A percentile compares a stretch with the other conserved stretches of the same genome.
Evolutionary conservation across 257 asterid species (phyloP).

Genomic region (Nicotiana benthamiana): DNA sequence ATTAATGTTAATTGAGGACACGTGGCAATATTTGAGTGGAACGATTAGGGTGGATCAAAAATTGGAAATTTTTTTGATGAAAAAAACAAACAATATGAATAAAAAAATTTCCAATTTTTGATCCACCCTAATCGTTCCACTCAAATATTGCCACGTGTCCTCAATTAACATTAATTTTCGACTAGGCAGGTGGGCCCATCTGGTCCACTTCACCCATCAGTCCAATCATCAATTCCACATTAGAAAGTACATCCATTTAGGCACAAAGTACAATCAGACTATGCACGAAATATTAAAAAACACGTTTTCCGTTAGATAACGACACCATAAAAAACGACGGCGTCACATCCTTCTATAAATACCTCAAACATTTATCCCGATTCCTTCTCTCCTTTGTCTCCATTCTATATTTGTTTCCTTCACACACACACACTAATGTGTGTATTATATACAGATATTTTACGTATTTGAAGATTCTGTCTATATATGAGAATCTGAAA

Average conservation of each 20-base stretch:
- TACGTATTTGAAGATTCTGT: background rate
- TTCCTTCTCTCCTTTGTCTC: constrained; percentile 44
- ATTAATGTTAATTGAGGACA: background rate
- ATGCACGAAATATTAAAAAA: background rate
- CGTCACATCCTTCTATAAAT: constrained; percentile 54
- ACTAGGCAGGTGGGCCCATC: constrained; percentile 53
- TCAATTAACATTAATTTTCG: background rate
- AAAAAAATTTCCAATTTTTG: background rate
- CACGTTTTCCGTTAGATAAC: constrained; percentile 41
- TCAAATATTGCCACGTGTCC: background rate
- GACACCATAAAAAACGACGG: constrained; percentile 23
- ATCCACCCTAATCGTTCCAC: background rate
- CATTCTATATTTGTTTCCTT: constrained; percentile 23
- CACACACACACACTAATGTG: background rate
- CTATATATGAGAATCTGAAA: constrained; percentile 10
- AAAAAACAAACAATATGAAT: background rate
- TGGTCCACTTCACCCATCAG: constrained; percentile 27
- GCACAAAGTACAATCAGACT: background rate
- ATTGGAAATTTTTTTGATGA: background rate
- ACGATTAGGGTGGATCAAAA: background rate
- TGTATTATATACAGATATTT: background rate
- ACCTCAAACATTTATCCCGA: constrained; percentile 20
- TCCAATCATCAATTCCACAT: constrained; percentile 13
- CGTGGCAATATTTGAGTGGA: background rate
- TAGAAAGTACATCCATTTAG: constrained; percentile 4